These are phyloP conservation scores for Aspergillus carbonarius DNA, from an alignment of 2,329 filamentous ascomycete genomes.

Conservation along the genomic window DNA sequence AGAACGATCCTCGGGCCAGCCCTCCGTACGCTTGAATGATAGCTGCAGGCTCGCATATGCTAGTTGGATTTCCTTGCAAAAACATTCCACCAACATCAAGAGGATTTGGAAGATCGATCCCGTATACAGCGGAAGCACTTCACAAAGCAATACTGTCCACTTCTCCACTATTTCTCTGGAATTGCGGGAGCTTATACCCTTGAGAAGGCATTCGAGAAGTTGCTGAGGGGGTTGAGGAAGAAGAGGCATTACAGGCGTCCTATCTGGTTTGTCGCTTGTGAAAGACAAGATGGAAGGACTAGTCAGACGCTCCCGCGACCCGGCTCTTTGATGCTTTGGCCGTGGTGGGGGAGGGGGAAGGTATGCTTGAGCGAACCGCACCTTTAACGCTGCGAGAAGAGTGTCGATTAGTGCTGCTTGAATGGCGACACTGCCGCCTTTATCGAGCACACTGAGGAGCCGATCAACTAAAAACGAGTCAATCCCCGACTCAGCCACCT, in stretches of 20 bases:
- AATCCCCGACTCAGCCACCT: slow-evolving; percentile 53
- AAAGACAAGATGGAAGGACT: slow-evolving; percentile 47
- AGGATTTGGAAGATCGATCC: slow-evolving; percentile 85
- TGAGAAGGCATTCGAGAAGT: slow-evolving; percentile 74
- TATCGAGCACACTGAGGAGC: slow-evolving; percentile 60
- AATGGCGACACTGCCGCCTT: slow-evolving; percentile 63
- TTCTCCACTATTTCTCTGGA: slow-evolving; percentile 81
- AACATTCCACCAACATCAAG: slow-evolving; percentile 84
- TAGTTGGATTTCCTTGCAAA: slow-evolving; percentile 73
- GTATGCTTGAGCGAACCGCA: slow-evolving; percentile 48
- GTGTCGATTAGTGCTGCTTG: slow-evolving; percentile 78
- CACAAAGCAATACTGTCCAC: slow-evolving; percentile 83
- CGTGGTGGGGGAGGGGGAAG: slow-evolving; percentile 30
- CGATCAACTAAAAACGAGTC: slow-evolving; percentile 70
- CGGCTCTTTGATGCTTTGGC: slow-evolving; percentile 37
- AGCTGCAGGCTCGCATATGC: slow-evolving; percentile 70
- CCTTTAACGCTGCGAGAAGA: slow-evolving; percentile 70
- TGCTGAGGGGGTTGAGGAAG: slow-evolving; percentile 59
- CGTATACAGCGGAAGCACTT: slow-evolving; percentile 80
- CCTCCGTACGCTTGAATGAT: slow-evolving; percentile 42
- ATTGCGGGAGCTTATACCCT: slow-evolving; percentile 71
- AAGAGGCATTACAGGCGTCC: slow-evolving; percentile 29
- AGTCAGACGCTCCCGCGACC: slow-evolving; percentile 41
- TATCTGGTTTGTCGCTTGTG: slow-evolving; percentile 46
- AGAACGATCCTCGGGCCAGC: slow-evolving; percentile 50